Evolutionary conservation across 768 basidiomycete genomes (phyloP), one percentile per base, ranked within the genome.

Genomic region (Amanita fuliginea): DNA sequence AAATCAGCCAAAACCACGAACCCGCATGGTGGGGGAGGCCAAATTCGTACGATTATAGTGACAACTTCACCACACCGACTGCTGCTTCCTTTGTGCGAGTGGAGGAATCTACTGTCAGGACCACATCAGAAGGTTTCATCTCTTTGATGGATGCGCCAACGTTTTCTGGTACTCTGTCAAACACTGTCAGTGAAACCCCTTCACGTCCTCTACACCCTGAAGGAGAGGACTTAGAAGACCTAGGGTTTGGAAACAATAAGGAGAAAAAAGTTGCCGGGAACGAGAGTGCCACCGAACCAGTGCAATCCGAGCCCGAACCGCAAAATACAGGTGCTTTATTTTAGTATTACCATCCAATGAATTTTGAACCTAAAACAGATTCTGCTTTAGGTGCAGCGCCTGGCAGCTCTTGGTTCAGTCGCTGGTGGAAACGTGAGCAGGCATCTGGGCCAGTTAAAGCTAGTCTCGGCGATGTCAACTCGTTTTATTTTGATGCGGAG

Each of bases 401-500:
- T 2, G 54, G 67, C 19, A 71, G 80, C 10, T 81, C 81, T 3
- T 97, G 94, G 94, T 64, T 97, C 21, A 80, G 83, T 50, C 75
- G 86, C 32, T 80, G 83, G 69, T 95, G 87, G 81, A 86, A 76
- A 58, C 79, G 81, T 44, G 67, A 73, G 14, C 81, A 83, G 13
- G 56, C 73, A 3, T 70, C 80, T 7, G 89, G 75, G 7, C 93
- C 95, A 2, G 68, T 95, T 50, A 87, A 82, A 60, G 96, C 95
- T 16, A 98, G 85, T 57, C 77, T 99, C 21, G 96, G 96, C 6
- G 91, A 98, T 56, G 81, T 93, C 61, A 91, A 65, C 16, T 71
- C 81, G 22, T 95, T 98, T 69, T 86, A 90, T 59, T 99, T 88
- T 61, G 96, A 99, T 61, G 83, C 86, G 58, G 92, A 96, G n/a